phyloP scores from a whole-genome alignment of 371 early-diverging fungal genomes.

The Homolaphlyctis polyrhiza region DNA sequence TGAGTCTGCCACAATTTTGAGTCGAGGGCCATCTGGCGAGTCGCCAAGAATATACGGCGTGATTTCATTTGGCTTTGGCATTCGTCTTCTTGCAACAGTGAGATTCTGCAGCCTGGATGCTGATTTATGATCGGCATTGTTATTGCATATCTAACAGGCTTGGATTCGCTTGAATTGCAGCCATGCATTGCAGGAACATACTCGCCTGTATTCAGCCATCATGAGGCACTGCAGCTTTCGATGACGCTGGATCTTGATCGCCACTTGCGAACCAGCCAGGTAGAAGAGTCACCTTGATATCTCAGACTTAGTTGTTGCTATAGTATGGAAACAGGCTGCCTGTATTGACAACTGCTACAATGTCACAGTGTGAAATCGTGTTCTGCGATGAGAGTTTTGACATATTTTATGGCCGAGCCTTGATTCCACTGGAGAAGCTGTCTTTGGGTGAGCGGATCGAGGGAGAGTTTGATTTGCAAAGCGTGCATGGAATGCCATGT shows the following conservation, averaged over 20 bases:
- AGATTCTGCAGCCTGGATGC: not conserved
- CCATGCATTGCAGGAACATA: conserved; percentile 24
- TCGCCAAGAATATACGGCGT: conserved; percentile 6
- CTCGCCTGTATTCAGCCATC: conserved; percentile 29
- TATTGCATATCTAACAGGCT: too few species aligned
- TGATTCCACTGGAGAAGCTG: conserved; percentile 24
- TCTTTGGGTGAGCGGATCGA: conserved; percentile 22
- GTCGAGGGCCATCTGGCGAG: not conserved
- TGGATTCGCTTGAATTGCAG: conserved; percentile 3
- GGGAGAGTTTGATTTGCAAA: conserved; percentile 19
- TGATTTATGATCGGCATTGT: too few species aligned
- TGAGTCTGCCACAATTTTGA: not conserved
- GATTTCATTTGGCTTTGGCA: conserved; percentile 5
- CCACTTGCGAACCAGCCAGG: conserved; percentile 23
- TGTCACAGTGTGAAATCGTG: conserved; percentile 5
- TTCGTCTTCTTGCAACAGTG: not conserved
- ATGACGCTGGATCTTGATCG: conserved; percentile 36
- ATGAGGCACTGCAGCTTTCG: conserved; percentile 21
- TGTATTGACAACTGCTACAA: too few species aligned
- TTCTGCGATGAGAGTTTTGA: conserved; percentile 1
- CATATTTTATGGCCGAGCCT: conserved; percentile 24
- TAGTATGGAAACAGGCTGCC: too few species aligned
- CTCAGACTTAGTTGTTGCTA: too few species aligned
- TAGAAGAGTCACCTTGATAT: too few species aligned
- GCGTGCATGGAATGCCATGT: conserved; percentile 9